Conservation (phyloP, 1,284 basidiomycete species). For the Melampsora occidentalis region DNA sequence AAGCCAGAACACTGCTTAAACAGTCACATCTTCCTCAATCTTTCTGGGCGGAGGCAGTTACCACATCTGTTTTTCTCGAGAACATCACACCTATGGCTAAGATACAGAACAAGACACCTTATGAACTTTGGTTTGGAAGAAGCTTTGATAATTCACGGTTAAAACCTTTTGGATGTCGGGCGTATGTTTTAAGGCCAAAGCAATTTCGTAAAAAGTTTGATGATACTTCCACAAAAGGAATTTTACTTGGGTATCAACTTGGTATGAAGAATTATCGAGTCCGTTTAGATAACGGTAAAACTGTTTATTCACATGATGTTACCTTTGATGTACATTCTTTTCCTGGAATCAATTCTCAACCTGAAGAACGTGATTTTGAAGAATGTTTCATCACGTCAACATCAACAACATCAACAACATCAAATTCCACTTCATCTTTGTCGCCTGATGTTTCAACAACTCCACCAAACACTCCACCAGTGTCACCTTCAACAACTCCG, state of each 20-base stretch:
- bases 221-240: background rate
- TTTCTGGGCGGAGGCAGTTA: constrained; percentile 8
- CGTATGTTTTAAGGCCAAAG: too few species aligned
- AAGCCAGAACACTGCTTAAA: background rate
- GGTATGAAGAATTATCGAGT: constrained; percentile 22
- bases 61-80: constrained; percentile 2
- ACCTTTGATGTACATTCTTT: background rate
- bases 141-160: background rate
- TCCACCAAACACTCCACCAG: too few species aligned
- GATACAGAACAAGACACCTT: background rate
- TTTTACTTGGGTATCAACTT: constrained; percentile 15
- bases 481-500: too few species aligned
- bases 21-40: background rate
- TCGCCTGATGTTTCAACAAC: too few species aligned
- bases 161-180: constrained; percentile 6
- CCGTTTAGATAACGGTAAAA: background rate
- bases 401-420: too few species aligned
- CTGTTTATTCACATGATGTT: background rate
- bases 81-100: constrained; percentile 8
- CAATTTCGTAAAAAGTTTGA: constrained; percentile 2
- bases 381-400: too few species aligned
- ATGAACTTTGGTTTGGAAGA: background rate
- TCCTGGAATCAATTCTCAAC: background rate
- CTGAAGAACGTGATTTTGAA: too few species aligned
- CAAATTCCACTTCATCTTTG: too few species aligned